Percentiles rank a stretch among this genome's conserved stretches.
Evolutionary conservation across 1,284 basidiomycete genomes (phyloP).

Genomic region (Cutaneotrichosporon sp.): DNA sequence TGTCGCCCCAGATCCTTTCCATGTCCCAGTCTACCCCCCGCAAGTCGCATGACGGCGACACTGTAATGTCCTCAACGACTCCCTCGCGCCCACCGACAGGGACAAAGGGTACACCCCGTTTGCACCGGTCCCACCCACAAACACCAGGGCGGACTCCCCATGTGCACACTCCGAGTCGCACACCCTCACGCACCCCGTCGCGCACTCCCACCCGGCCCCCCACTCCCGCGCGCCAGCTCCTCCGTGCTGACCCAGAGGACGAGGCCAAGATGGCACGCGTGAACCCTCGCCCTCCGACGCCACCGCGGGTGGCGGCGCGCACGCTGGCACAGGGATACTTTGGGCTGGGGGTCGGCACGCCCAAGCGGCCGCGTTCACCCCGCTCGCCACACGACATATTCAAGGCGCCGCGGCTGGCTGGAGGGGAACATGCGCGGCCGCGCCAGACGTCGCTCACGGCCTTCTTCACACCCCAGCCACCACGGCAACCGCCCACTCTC

Average conservation of each 20-base stretch:
- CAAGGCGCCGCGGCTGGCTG: background rate
- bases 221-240: slow-evolving; percentile 13
- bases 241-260: slow-evolving; percentile 6
- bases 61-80: background rate
- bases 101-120: too few relatives aligned
- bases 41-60: background rate
- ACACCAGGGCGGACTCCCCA: background rate
- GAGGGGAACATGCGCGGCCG: background rate
- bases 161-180: too few relatives aligned
- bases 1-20: background rate
- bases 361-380: slow-evolving; percentile 8
- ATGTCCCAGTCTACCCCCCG: background rate
- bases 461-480: slow-evolving; percentile 8
- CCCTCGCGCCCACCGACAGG: background rate
- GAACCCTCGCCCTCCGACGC: slow-evolving; percentile 15
- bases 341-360: background rate
- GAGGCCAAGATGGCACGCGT: background rate
- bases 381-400: background rate
- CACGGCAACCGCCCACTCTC: too few relatives aligned
- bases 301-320: slow-evolving; percentile 11
- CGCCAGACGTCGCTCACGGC: slow-evolving; percentile 1
- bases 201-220: background rate
- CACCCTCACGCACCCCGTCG: background rate
- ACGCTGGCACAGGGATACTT: slow-evolving; percentile 18
- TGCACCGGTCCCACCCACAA: too few relatives aligned